Conservation (phyloP, 2,329 filamentous ascomycete genomes). For the Penicillium concentricum region DNA sequence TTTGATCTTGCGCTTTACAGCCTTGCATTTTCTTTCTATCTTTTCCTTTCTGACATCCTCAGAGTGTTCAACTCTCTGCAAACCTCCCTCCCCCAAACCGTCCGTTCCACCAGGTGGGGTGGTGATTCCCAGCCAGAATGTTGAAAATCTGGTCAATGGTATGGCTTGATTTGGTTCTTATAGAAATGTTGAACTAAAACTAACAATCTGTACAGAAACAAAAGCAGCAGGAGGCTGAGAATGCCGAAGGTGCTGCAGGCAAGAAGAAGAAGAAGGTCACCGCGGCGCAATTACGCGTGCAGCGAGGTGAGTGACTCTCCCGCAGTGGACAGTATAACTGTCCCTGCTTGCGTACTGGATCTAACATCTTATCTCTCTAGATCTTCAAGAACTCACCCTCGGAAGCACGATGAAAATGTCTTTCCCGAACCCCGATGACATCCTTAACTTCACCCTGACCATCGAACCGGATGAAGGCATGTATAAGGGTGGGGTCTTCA, state of each 20-base stretch:
- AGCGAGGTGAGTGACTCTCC: conserved; percentile 68
- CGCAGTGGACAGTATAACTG: neutral
- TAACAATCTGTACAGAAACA: conserved; percentile 47
- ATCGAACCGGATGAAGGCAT: conserved; percentile 59
- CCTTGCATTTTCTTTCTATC: conserved; percentile 1
- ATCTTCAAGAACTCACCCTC: conserved; percentile 51
- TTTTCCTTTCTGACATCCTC: neutral
- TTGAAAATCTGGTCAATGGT: conserved; percentile 99
- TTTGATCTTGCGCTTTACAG: neutral
- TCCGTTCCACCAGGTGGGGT: conserved; percentile 17
- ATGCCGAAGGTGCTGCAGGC: conserved; percentile 74
- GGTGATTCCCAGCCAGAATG: conserved; percentile 61
- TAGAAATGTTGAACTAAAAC: neutral
- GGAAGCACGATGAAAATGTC: conserved; percentile 57
- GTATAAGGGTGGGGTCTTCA: conserved; percentile 86
- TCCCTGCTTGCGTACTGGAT: neutral
- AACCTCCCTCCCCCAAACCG: neutral
- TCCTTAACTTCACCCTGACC: conserved; percentile 53
- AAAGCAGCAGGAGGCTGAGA: conserved; percentile 97
- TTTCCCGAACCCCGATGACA: conserved; percentile 59
- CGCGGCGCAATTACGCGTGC: conserved; percentile 88
- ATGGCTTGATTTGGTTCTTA: conserved; percentile 28
- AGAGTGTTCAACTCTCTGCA: neutral
- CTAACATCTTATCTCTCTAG: conserved; percentile 25
- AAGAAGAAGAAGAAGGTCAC: conserved; percentile 99